phyloP scores from a whole-genome alignment of 257 asterid genomes.

The Solanum bulbocastanum region DNA sequence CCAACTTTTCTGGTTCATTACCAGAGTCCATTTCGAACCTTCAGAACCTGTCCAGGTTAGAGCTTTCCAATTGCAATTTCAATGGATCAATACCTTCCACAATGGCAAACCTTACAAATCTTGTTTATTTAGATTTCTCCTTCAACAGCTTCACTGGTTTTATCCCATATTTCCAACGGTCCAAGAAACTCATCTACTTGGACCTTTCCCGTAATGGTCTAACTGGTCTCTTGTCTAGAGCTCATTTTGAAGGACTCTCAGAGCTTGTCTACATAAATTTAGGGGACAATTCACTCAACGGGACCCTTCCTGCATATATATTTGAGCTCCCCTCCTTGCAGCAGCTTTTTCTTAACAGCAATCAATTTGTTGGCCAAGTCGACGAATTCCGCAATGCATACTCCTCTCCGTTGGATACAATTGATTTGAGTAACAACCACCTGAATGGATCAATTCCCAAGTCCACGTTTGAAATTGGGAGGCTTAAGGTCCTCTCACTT shows the following conservation, averaged over 20 bases:
- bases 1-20: conserved; percentile 21
- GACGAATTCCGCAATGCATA: not conserved
- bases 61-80: conserved; percentile 16
- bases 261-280: conserved; percentile 9
- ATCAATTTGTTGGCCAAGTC: conserved; percentile 14
- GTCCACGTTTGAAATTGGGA: conserved; percentile 6
- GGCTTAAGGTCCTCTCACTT: conserved; percentile 12
- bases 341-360: conserved; percentile 16
- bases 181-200: conserved; percentile 13
- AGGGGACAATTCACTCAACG: conserved; percentile 8
- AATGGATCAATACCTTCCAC: conserved; percentile 20
- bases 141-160: conserved; percentile 15
- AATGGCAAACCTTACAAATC: conserved; percentile 9
- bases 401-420: not conserved
- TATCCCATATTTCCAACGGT: conserved; percentile 13
- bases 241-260: conserved; percentile 16
- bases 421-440: conserved; percentile 13
- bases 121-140: conserved; percentile 25
- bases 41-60: conserved; percentile 7
- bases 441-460: conserved; percentile 21
- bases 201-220: conserved; percentile 10
- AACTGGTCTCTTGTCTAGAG: conserved; percentile 8
- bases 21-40: conserved; percentile 25
- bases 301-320: conserved; percentile 14
- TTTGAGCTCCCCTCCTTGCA: conserved; percentile 23